Conservation (phyloP, 2,329 filamentous ascomycete species). For the Alternaria metachromatica region DNA sequence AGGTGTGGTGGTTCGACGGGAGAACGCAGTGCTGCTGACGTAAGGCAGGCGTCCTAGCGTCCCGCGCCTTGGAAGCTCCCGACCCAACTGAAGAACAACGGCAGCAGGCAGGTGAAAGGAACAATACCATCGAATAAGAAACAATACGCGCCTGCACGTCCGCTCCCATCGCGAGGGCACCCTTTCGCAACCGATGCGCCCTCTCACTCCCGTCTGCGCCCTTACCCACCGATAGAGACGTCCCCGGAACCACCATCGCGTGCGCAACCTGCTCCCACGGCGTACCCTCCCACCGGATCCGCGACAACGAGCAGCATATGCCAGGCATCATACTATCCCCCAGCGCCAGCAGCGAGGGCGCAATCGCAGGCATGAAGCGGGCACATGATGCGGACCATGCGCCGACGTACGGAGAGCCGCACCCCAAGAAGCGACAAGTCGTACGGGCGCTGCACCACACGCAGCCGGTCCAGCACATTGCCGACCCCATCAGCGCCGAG, state of each 20-base stretch:
- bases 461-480: conserved; percentile 41
- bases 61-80: conserved; percentile 27
- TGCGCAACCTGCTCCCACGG: background rate
- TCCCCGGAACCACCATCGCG: conserved; percentile 12
- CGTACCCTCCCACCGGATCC: conserved; percentile 9
- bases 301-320: conserved; percentile 34
- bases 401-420: conserved; percentile 29
- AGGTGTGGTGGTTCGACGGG: conserved; percentile 40
- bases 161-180: conserved; percentile 6
- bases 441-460: conserved; percentile 43
- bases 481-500: conserved; percentile 46
- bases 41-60: conserved; percentile 14
- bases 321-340: conserved; percentile 39
- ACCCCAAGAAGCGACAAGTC: conserved; percentile 45
- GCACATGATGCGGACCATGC: conserved; percentile 29
- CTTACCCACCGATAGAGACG: conserved; percentile 7
- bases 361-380: conserved; percentile 46
- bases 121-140: conserved; percentile 11
- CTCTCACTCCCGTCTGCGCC: conserved; percentile 18
- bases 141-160: conserved; percentile 13
- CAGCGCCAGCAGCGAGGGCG: conserved; percentile 40
- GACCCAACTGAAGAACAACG: conserved; percentile 21
- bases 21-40: conserved; percentile 14
- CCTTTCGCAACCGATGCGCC: conserved; percentile 9
- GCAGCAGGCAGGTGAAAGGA: conserved; percentile 19